Base-by-base conservation (phyloP, 2,329 filamentous ascomycete species). In the Alternaria novae-zelandiae region DNA sequence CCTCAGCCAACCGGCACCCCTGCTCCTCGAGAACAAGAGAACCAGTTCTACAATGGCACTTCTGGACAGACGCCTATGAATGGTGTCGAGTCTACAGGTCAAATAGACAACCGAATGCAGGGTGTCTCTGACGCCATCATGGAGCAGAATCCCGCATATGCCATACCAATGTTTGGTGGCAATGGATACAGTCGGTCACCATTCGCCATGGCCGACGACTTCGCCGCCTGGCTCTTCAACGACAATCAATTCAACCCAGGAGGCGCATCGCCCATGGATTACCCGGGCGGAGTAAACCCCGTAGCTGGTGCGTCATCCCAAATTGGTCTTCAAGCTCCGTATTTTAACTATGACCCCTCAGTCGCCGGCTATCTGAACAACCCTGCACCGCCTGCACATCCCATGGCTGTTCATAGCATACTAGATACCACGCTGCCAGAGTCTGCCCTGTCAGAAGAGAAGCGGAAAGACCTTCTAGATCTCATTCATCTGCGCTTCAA, bases 381-480 rank as follows among this genome's bases (percentile, higher is more conserved):
- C 30, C 80, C 84, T 9, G 79, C 83, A 30, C 84, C 85, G 49
- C 86, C 88, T 4, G 89, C 92, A 70, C 92, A 96, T 73, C 90
- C 94, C 36, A 97, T 97, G 94, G 92, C 93, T 17, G 92, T 97
- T 51, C 95, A 90, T 61, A 96, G 91, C 71, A 86, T 96, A 43
- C 85, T 96, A 25, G 94, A 96, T 75, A 90, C 92, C 23, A 91
- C 89, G 57, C 88, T 91, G 6, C 92, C 92, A 1, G 92, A 96
- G 74, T 90, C 91, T 4, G 87, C 91, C 8, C 86, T 98, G 61
- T 96, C 94, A 0, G 93, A 97, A 68, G 91, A 94, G 67, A 97
- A 97, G 82, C 90, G 93, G 65, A 89, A 91, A 75, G 90, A 96
- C 66, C 83, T 98, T 11, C 89, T 95, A 41, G 90, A 96, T 56